Conservation (phyloP, 2,329 filamentous ascomycete species). For the Diaporthe humulicola region DNA sequence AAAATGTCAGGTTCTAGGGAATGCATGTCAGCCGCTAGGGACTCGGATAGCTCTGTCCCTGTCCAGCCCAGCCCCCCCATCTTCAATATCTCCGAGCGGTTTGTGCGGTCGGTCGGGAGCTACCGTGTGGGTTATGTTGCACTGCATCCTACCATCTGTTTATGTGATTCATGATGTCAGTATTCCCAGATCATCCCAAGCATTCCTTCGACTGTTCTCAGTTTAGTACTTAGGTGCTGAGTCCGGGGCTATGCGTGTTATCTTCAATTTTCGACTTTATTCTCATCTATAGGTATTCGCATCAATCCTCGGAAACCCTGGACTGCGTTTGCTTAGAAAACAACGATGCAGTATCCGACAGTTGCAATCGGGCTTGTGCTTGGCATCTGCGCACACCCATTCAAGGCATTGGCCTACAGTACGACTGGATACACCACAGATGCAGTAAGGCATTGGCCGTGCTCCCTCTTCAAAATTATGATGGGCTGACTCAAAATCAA, state of each 20-base stretch:
- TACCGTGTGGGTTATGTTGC: slow-evolving; percentile 3
- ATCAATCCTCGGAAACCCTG: too few relatives aligned
- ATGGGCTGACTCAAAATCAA: neutral
- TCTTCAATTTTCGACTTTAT: neutral
- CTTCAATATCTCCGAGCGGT: neutral
- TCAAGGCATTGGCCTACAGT: neutral
- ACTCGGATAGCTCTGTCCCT: too few relatives aligned
- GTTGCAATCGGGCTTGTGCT: slow-evolving; percentile 1
- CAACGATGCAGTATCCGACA: neutral
- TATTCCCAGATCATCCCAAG: neutral
- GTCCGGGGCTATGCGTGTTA: neutral
- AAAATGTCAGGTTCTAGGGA: too few relatives aligned
- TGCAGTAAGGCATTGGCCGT: neutral
- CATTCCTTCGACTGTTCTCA: neutral
- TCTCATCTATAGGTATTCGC: neutral
- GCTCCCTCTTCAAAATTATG: neutral
- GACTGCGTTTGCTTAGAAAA: neutral
- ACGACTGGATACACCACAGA: neutral
- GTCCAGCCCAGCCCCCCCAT: neutral
- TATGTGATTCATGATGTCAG: neutral
- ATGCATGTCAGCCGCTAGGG: neutral
- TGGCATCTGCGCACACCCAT: neutral
- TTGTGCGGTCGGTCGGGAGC: neutral
- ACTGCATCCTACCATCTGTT: neutral
- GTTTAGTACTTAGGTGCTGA: neutral